These are phyloP conservation scores for Leccinum longicurvipes DNA, from an alignment of 768 basidiomycete genomes.

Conservation along the genomic window DNA sequence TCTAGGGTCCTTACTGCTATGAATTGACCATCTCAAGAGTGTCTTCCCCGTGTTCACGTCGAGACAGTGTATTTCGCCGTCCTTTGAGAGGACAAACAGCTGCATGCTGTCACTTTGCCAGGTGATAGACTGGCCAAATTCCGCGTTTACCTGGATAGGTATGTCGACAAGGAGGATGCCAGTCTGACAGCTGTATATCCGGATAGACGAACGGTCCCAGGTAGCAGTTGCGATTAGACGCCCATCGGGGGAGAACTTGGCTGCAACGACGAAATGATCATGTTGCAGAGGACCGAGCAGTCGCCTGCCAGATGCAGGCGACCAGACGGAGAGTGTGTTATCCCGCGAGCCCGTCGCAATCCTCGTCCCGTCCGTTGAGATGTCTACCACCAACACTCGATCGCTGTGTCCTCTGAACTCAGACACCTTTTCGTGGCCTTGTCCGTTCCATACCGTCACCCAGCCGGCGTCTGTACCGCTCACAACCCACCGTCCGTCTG, in stretches of 20 bases:
- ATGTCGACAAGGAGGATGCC: not conserved
- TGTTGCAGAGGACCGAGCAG: not conserved
- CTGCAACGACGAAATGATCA: not conserved
- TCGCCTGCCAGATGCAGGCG: not conserved
- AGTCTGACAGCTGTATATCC: not conserved
- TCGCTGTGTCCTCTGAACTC: not conserved
- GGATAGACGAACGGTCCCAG: not conserved
- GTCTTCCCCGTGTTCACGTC: not conserved
- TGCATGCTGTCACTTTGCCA: not conserved
- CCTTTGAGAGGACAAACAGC: not conserved
- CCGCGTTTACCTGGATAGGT: not conserved
- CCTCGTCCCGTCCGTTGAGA: not conserved
- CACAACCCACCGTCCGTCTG: not conserved
- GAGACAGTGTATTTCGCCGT: not conserved
- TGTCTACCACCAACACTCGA: not conserved
- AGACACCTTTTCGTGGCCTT: not conserved
- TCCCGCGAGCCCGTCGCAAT: not conserved
- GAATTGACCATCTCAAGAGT: not conserved
- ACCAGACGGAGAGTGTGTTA: not conserved
- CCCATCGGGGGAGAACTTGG: not conserved
- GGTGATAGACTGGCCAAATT: not conserved
- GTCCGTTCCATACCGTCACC: not conserved
- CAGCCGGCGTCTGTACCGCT: not conserved
- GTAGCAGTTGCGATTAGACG: not conserved
- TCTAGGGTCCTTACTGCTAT: not conserved